phyloP scores from a whole-genome alignment of 2,329 filamentous ascomycete species.

The Aspergillus ibericus region DNA sequence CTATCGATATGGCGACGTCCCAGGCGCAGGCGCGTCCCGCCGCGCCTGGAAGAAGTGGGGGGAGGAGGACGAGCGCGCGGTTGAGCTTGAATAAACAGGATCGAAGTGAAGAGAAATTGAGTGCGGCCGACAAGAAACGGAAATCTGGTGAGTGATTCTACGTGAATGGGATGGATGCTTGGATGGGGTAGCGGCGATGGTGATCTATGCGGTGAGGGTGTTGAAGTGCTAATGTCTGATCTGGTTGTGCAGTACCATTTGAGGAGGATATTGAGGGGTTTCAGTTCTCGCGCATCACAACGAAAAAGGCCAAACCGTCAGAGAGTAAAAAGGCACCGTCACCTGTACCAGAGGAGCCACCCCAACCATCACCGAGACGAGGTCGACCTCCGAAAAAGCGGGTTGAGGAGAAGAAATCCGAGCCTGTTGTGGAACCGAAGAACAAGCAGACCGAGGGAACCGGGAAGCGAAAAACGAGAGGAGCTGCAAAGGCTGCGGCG shows the following conservation, averaged over 20 bases:
- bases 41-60: conserved; percentile 25
- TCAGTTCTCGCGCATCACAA: conserved; percentile 68
- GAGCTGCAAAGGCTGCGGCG: conserved; percentile 21
- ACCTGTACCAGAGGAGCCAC: conserved; percentile 41
- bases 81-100: conserved; percentile 39
- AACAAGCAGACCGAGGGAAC: conserved; percentile 23
- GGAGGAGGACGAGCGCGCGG: conserved; percentile 33
- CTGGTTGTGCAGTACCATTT: conserved; percentile 46
- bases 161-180: not conserved
- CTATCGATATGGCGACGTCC: conserved; percentile 40
- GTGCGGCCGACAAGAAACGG: conserved; percentile 38
- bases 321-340: conserved; percentile 31
- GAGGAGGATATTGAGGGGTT: conserved; percentile 79
- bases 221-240: conserved; percentile 10
- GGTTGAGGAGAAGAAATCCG: conserved; percentile 22
- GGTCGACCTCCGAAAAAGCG: conserved; percentile 47
- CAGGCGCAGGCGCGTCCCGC: conserved; percentile 39
- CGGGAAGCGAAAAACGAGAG: conserved; percentile 27
- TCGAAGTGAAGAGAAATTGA: conserved; percentile 25
- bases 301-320: conserved; percentile 59
- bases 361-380: conserved; percentile 35
- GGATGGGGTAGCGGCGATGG: not conserved
- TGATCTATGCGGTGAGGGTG: not conserved
- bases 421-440: conserved; percentile 15
- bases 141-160: conserved; percentile 43